Percentiles rank a stretch among this genome's conserved stretches.
These are phyloP conservation scores for Phlyctochytrium planicorne DNA, from an alignment of 192 early-diverging fungal genomes.

Conservation along the genomic window DNA sequence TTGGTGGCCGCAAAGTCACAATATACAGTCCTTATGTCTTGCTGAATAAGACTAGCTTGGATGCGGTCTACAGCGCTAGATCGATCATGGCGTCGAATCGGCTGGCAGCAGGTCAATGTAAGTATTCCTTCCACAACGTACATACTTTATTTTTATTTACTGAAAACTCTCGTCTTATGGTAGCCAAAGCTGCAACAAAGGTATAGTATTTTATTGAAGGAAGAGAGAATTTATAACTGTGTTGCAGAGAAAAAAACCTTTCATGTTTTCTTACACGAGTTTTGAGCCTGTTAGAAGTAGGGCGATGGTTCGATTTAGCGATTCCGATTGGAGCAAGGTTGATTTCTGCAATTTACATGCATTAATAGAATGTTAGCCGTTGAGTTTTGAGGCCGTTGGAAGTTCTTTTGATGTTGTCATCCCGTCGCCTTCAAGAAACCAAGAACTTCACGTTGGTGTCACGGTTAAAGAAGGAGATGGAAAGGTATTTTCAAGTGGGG, in stretches of 20 bases:
- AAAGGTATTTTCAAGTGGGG: too few relatives aligned
- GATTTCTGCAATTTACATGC: too few relatives aligned
- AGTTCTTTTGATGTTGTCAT: conserved; percentile 77
- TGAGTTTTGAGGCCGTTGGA: conserved; percentile 96
- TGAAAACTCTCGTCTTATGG: conserved; percentile 9
- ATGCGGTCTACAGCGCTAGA: conserved; percentile 75
- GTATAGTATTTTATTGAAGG: conserved; percentile 9
- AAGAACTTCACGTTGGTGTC: conserved; percentile 79
- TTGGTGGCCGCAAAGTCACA: conserved; percentile 77
- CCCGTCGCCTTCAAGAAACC: conserved; percentile 43
- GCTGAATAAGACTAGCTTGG: conserved; percentile 87
- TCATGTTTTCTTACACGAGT: conserved; percentile 93
- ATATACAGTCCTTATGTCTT: conserved; percentile 94
- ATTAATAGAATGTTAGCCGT: conserved; percentile 44
- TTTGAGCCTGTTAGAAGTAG: conserved; percentile 79
- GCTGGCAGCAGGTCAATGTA: conserved; percentile 69
- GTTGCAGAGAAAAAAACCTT: conserved; percentile 65
- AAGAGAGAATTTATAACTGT: conserved; percentile 30
- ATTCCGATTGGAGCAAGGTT: conserved; percentile 80
- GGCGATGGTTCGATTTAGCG: conserved; percentile 67
- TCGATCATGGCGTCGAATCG: conserved; percentile 74
- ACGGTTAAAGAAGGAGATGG: conserved; percentile 85
- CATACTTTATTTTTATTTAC: too few relatives aligned
- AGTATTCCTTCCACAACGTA: conserved; percentile 8
- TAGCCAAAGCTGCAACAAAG: conserved; percentile 7